Evolutionary conservation across 106 monocot genomes (phyloP).

Genomic region (Iris macrosiphon): DNA sequence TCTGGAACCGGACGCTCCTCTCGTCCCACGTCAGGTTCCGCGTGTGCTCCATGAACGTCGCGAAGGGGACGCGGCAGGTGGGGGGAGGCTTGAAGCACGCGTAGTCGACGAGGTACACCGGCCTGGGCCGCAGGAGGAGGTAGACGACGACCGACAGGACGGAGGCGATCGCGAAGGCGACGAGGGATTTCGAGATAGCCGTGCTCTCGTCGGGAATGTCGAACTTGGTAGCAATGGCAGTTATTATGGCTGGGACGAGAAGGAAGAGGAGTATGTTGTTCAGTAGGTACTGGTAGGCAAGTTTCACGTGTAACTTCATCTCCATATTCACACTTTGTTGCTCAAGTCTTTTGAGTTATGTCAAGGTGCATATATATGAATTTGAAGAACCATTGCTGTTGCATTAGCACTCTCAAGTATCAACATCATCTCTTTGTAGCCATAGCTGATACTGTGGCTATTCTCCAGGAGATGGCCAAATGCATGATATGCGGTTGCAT

Average conservation of each 20-base stretch:
- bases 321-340: constrained; percentile 1
- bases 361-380: no score
- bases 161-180: constrained; percentile 3
- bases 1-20: constrained; percentile 21
- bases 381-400: no score
- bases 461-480: no score
- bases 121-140: constrained; percentile 26
- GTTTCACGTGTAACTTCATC: constrained; percentile 19
- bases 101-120: constrained; percentile 31
- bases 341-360: no score
- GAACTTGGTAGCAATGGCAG: background rate
- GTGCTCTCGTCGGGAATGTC: constrained; percentile 3
- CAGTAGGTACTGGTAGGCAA: constrained; percentile 9
- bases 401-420: no score
- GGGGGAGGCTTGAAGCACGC: constrained; percentile 26
- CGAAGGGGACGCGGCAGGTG: constrained; percentile 29
- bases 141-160: constrained; percentile 14
- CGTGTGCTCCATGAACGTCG: constrained; percentile 35
- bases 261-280: constrained; percentile 11
- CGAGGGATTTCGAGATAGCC: constrained; percentile 4
- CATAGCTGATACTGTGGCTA: no score
- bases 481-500: no score
- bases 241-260: background rate
- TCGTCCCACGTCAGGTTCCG: constrained; percentile 16
- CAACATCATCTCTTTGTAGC: no score